phyloP scores from a whole-genome alignment of 371 early-diverging fungal species.

The Haplosporangium sp. region DNA sequence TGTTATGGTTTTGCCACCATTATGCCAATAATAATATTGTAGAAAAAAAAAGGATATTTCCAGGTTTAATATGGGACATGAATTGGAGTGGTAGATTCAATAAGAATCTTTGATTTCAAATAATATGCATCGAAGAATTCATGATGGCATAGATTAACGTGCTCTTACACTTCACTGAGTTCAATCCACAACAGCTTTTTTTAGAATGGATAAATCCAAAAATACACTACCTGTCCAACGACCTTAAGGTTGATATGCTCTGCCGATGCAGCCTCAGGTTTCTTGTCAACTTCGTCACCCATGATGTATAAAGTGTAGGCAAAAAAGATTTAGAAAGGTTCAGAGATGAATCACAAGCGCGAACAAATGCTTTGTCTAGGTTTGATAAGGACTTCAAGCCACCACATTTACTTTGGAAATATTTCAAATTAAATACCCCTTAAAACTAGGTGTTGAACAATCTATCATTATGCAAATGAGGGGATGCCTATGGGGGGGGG shows the following conservation, averaged over 20 bases:
- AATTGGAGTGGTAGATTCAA: too few relatives aligned
- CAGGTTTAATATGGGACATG: too few relatives aligned
- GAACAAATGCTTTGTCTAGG: background rate
- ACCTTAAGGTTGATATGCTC: slow-evolving; percentile 94
- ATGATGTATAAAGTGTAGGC: slow-evolving; percentile 46
- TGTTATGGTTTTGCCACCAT: slow-evolving; percentile 19
- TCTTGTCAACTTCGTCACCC: slow-evolving; percentile 61
- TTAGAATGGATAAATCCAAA: background rate
- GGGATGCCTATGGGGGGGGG: too few relatives aligned
- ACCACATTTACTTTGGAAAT: background rate
- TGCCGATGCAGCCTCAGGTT: slow-evolving; percentile 60
- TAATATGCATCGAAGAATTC: background rate
- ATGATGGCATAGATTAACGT: background rate
- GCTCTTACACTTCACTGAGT: background rate
- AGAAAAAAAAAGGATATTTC: background rate
- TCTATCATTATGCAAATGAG: too few relatives aligned
- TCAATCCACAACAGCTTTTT: background rate
- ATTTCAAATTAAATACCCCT: too few relatives aligned
- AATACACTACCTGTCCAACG: slow-evolving; percentile 74
- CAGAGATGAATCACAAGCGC: background rate
- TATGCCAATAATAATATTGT: background rate
- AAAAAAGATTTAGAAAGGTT: slow-evolving; percentile 1
- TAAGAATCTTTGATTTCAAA: background rate
- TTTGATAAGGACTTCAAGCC: background rate
- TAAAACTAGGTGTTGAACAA: too few relatives aligned